These are phyloP conservation scores for Hyaloperonospora arabidopsidis DNA, from an alignment of 352 stramenopile species.

Conservation along the genomic window DNA sequence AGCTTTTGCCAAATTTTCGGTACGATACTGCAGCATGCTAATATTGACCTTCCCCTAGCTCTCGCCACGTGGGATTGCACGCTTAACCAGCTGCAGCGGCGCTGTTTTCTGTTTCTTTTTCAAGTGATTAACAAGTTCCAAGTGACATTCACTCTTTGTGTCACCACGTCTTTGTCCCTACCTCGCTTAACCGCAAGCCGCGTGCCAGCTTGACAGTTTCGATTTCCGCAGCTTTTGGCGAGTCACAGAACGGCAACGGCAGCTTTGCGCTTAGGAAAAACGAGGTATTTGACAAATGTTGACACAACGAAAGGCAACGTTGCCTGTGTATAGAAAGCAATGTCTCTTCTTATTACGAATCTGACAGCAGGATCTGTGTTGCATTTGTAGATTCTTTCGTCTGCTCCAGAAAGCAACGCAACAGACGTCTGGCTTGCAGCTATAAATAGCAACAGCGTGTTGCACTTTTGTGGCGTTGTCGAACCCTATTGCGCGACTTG, in stretches of 20 bases:
- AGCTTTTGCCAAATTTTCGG: slow-evolving; percentile 7
- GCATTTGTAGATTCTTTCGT: slow-evolving; percentile 3
- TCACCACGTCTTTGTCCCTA: slow-evolving; percentile 5
- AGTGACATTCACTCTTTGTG: slow-evolving; percentile 26
- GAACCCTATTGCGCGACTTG: slow-evolving; percentile 2
- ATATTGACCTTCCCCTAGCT: background rate
- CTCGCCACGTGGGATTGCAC: slow-evolving; percentile 8
- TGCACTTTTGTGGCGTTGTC: slow-evolving; percentile 14
- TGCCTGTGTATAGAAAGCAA: slow-evolving; percentile 10
- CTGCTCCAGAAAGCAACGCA: slow-evolving; percentile 4
- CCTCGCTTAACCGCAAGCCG: slow-evolving; percentile 7
- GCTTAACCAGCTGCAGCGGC: slow-evolving; percentile 13
- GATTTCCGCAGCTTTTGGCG: background rate
- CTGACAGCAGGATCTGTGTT: slow-evolving; percentile 11
- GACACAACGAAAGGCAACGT: background rate
- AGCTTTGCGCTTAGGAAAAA: too few species aligned
- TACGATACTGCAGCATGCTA: slow-evolving; percentile 2
- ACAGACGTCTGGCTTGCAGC: slow-evolving; percentile 8
- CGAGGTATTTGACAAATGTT: too few species aligned
- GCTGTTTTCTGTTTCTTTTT: slow-evolving; percentile 10
- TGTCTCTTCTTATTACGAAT: slow-evolving; percentile 11
- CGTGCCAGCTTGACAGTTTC: slow-evolving; percentile 10
- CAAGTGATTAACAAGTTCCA: slow-evolving; percentile 4
- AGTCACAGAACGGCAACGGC: too few species aligned
- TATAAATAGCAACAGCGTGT: slow-evolving; percentile 13